phyloP scores from a whole-genome alignment of 2,329 filamentous ascomycete genomes.

The Fusarium sarcochroum region DNA sequence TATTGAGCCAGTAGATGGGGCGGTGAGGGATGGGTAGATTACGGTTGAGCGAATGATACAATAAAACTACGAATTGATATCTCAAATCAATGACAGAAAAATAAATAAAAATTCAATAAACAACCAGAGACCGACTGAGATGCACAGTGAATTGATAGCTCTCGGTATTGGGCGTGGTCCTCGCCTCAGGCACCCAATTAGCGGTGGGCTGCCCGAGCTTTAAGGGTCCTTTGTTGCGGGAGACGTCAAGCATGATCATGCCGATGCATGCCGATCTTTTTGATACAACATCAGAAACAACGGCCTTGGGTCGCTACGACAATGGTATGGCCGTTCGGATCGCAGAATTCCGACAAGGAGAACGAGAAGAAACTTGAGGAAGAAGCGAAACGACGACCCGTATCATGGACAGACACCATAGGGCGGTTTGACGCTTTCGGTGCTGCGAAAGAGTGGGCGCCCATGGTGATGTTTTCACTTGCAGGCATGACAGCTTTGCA shows the following conservation, averaged over 20 bases:
- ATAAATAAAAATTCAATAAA: background rate
- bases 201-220: slow-evolving; percentile 33
- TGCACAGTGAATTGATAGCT: background rate
- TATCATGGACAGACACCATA: slow-evolving; percentile 59
- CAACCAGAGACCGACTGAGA: background rate
- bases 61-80: slow-evolving; percentile 38
- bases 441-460: slow-evolving; percentile 58
- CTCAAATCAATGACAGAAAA: slow-evolving; percentile 1
- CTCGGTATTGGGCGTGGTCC: slow-evolving; percentile 1
- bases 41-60: slow-evolving; percentile 46
- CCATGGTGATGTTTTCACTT: slow-evolving; percentile 56
- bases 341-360: slow-evolving; percentile 46
- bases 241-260: slow-evolving; percentile 10
- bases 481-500: slow-evolving; percentile 57
- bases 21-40: slow-evolving; percentile 22
- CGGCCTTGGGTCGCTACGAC: slow-evolving; percentile 51
- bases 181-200: slow-evolving; percentile 47
- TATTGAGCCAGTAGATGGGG: slow-evolving; percentile 22
- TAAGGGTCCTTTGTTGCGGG: slow-evolving; percentile 30
- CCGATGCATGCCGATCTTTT: slow-evolving; percentile 31
- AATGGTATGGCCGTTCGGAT: slow-evolving; percentile 61
- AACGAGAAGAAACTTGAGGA: slow-evolving; percentile 34
- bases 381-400: slow-evolving; percentile 45
- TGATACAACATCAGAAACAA: slow-evolving; percentile 34
- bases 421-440: slow-evolving; percentile 48